phyloP scores from a whole-genome alignment of 495 filamentous ascomycete species.

The Penicillium dipodomyicola region DNA sequence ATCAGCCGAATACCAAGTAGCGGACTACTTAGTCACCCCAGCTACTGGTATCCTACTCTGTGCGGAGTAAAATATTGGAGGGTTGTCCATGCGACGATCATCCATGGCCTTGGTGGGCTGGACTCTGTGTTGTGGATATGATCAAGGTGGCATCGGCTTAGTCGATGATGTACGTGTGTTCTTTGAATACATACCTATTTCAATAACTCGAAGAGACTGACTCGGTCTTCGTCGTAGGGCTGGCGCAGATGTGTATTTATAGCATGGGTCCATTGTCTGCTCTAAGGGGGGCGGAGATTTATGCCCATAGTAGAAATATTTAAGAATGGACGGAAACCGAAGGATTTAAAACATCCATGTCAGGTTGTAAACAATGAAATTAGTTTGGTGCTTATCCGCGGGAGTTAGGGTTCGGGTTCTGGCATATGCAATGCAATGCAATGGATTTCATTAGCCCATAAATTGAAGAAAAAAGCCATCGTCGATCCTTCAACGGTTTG shows the following conservation, averaged over 20 bases:
- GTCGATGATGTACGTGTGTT: too few relatives aligned
- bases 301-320: not conserved
- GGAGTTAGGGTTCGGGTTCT: not conserved
- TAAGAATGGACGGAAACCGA: not conserved
- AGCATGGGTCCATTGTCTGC: conserved; percentile 52
- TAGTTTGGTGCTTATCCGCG: not conserved
- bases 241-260: conserved; percentile 44
- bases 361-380: not conserved
- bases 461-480: not conserved
- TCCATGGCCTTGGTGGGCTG: too few relatives aligned
- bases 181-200: too few relatives aligned
- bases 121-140: too few relatives aligned
- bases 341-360: not conserved
- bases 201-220: too few relatives aligned
- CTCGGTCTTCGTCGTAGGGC: too few relatives aligned
- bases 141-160: too few relatives aligned
- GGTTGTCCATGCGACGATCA: too few relatives aligned
- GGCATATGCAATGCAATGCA: not conserved
- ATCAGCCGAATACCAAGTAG: too few relatives aligned
- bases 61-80: too few relatives aligned
- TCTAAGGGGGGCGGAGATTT: not conserved
- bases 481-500: not conserved
- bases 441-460: not conserved
- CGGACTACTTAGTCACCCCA: too few relatives aligned
- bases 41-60: too few relatives aligned